Percentiles rank a stretch among this genome's conserved stretches.
Evolutionary conservation across 164 flowering plant species (phyloP).

Genomic region (Vitis rotundifolia): DNA sequence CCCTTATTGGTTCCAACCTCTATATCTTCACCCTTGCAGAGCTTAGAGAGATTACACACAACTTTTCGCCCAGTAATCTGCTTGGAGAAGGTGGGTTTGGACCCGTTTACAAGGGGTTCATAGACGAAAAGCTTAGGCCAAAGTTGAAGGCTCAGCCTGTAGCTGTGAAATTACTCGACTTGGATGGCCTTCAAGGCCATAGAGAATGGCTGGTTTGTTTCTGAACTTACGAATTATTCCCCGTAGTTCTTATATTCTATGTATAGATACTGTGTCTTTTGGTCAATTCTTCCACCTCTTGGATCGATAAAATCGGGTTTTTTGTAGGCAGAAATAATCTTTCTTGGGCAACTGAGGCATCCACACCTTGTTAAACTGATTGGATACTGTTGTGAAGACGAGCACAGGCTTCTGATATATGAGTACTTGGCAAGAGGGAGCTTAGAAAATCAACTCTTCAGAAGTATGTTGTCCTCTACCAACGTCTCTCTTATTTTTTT

Average conservation of each 20-base stretch:
- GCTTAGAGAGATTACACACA: conserved; percentile 51
- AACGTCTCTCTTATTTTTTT: neutral
- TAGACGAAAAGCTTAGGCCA: conserved; percentile 62
- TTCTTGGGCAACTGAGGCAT: conserved; percentile 37
- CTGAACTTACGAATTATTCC: neutral
- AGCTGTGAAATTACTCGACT: conserved; percentile 63
- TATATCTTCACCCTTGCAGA: conserved; percentile 52
- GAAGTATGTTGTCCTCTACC: conserved; percentile 17
- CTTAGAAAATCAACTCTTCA: conserved; percentile 35
- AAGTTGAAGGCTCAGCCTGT: conserved; percentile 70
- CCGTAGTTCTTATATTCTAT: too few relatives aligned
- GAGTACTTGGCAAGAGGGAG: conserved; percentile 36
- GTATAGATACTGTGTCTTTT: too few relatives aligned
- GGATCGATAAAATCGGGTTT: too few relatives aligned
- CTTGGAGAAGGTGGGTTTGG: conserved; percentile 92
- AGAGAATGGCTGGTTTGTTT: conserved; percentile 30
- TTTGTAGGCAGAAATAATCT: conserved; percentile 32
- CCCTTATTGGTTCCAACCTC: conserved; percentile 52
- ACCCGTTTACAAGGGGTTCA: conserved; percentile 77
- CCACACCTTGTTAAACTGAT: conserved; percentile 31
- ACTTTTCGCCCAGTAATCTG: conserved; percentile 51
- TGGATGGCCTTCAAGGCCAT: conserved; percentile 33
- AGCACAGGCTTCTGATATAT: conserved; percentile 29
- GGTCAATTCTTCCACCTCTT: too few relatives aligned
- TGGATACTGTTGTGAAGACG: conserved; percentile 35